Evolutionary conservation across 805 yeast genomes (phyloP), one percentile per base, ranked within the genome.

Genomic region (Sugiyamaella boreocaroliniensis): DNA sequence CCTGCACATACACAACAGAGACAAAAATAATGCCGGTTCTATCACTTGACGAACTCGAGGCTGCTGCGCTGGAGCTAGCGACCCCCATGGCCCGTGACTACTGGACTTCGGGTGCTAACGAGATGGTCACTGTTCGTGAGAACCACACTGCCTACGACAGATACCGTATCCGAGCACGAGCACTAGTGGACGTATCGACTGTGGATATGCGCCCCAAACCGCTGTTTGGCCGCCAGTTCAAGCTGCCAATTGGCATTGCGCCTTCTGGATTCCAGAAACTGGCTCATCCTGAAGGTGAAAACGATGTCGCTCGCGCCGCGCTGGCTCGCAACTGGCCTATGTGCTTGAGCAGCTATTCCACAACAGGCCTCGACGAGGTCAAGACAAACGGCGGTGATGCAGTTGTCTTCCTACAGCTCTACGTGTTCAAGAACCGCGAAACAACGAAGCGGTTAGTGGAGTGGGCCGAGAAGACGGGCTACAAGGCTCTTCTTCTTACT

Each of bases 401-500:
- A 9, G 66, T 56, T 5, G 53, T 60, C 22, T 61, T 63, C 49
- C 50, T 64, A 43, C 69, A 66, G 54, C 56, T 66, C 10, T 65
- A 65, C 52, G 66, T 65, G 32, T 63, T 66, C 55, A 54, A 62
- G 46, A 61, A 65, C 58, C 55, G 63, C 19, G 53, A 61, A 40
- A 61, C 65, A 45, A 55, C 65, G 4, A 54, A 56, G 47, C 47
- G 51, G 16, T 54, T 66, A 22, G 58, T 65, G 11, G 45, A 45
- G 40, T 40, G 57, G 46, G 68, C 61, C 16, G 69, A 66, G 44
- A 51, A 59, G 50, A 64, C 65, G n/a, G 70, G 69, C 9, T 66
- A 58, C 60, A 66, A 75, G 60, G 82, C 76, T 0, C 53, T 80
- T 2, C 72, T 78, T 55, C 71, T 80, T 53, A 80, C 83, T 3